These are phyloP conservation scores for Pseudocercospora macadamiae DNA, from an alignment of 2,329 filamentous ascomycete species.

Conservation along the genomic window DNA sequence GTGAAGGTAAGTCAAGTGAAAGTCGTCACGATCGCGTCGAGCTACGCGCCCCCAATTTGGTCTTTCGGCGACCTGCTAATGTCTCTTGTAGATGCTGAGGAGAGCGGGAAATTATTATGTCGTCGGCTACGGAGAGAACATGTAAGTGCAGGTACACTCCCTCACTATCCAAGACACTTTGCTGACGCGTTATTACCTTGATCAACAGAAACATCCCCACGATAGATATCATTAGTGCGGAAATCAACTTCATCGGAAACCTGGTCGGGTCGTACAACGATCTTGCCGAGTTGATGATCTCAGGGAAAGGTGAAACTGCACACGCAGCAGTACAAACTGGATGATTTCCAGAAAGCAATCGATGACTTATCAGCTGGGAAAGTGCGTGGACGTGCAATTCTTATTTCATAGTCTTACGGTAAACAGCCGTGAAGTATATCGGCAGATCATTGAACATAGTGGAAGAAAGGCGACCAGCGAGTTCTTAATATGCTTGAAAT, in stretches of 20 bases:
- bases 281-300: slow-evolving; percentile 30
- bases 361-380: slow-evolving; percentile 30
- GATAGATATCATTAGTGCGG: slow-evolving; percentile 33
- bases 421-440: background rate
- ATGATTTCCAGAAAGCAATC: slow-evolving; percentile 32
- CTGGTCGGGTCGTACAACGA: slow-evolving; percentile 31
- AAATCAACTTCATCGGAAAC: slow-evolving; percentile 34
- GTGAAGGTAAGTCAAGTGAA: too few relatives aligned
- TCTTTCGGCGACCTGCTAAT: too few relatives aligned
- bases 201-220: slow-evolving; percentile 27
- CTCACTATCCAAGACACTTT: too few relatives aligned
- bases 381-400: slow-evolving; percentile 29
- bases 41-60: too few relatives aligned
- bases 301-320: slow-evolving; percentile 33
- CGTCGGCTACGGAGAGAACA: slow-evolving; percentile 31
- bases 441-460: too few relatives aligned
- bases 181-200: background rate
- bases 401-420: slow-evolving; percentile 22
- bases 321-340: slow-evolving; percentile 32
- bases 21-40: too few relatives aligned
- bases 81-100: slow-evolving; percentile 31
- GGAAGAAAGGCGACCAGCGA: too few relatives aligned
- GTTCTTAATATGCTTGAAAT: too few relatives aligned
- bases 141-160: too few relatives aligned
- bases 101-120: slow-evolving; percentile 34